These are phyloP conservation scores for Ganoderma lucidum DNA, from an alignment of 1,284 basidiomycete species.

Conservation along the genomic window DNA sequence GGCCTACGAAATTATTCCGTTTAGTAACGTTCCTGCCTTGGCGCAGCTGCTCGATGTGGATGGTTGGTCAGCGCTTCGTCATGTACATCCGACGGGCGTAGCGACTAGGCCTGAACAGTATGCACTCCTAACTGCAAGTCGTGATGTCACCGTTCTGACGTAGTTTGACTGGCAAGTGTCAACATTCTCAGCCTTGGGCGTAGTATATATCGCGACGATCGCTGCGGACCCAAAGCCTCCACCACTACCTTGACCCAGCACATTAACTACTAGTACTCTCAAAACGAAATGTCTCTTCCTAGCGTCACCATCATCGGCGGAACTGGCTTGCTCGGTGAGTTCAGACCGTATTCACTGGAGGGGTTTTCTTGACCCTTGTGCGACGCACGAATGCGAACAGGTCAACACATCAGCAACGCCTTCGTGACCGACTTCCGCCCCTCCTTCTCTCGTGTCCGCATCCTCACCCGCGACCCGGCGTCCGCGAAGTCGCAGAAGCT, in stretches of 20 bases:
- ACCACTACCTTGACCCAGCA: background rate
- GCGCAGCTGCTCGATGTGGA: background rate
- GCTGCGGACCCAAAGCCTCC: background rate
- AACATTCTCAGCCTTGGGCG: background rate
- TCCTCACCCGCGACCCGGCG: conserved; percentile 35
- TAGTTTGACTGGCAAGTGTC: background rate
- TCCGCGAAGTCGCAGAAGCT: conserved; percentile 34
- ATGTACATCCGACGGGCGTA: no score
- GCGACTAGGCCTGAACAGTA: no score
- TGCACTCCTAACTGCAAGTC: background rate
- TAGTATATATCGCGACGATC: background rate
- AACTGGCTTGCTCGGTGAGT: conserved; percentile 40
- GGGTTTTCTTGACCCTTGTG: background rate
- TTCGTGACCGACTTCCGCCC: conserved; percentile 28
- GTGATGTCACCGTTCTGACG: background rate
- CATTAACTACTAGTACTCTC: background rate
- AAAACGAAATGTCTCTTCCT: conserved; percentile 7
- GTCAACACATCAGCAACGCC: conserved; percentile 9
- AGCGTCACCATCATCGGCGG: conserved; percentile 38
- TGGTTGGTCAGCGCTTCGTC: background rate
- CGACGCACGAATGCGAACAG: background rate
- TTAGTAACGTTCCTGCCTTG: background rate
- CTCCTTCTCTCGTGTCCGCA: conserved; percentile 32
- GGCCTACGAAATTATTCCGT: background rate
- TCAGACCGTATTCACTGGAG: no score